Percentiles rank a stretch among this genome's conserved stretches.
Evolutionary conservation across 2,329 filamentous ascomycete species (phyloP).

Genomic region (Fusarium euwallaceae): DNA sequence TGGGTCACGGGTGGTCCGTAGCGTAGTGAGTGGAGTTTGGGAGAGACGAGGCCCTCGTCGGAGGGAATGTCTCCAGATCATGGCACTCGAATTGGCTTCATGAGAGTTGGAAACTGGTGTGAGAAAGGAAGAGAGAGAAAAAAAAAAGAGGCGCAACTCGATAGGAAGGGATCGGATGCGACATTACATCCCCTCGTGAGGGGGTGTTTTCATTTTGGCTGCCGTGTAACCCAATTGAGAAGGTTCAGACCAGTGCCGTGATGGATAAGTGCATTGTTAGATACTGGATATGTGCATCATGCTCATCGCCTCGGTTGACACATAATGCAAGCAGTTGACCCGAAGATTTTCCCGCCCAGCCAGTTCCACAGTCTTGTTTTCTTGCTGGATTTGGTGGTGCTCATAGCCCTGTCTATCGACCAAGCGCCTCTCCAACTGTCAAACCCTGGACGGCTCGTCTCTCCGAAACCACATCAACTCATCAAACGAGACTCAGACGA

Average conservation of each 20-base stretch:
- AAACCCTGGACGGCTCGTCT: constrained; percentile 19
- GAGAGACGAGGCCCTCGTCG: constrained; percentile 41
- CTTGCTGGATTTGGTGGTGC: constrained; percentile 32
- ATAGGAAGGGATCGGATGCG: constrained; percentile 16
- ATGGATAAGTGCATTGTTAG: constrained; percentile 32
- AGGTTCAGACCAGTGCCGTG: constrained; percentile 18
- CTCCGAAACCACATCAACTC: constrained; percentile 14
- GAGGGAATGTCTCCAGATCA: constrained; percentile 48
- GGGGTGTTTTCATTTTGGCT: constrained; percentile 34
- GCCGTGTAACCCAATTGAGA: constrained; percentile 42
- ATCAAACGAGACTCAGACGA: constrained; percentile 11
- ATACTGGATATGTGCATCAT: constrained; percentile 19
- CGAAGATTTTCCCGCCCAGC: constrained; percentile 44
- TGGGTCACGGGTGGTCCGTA: constrained; percentile 43
- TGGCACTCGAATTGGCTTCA: constrained; percentile 35
- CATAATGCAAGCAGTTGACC: constrained; percentile 25
- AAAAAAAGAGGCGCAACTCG: constrained; percentile 11
- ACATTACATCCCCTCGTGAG: constrained; percentile 35
- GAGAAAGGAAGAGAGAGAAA: constrained; percentile 11
- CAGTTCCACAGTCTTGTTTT: constrained; percentile 35
- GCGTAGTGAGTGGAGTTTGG: constrained; percentile 37
- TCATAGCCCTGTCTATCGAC: constrained; percentile 34
- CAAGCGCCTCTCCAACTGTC: constrained; percentile 19
- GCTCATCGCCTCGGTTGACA: background rate
- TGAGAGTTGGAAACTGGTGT: constrained; percentile 1